Conservation (phyloP, 2,329 filamentous ascomycete species). For the Macrophomina pseudophaseolina region DNA sequence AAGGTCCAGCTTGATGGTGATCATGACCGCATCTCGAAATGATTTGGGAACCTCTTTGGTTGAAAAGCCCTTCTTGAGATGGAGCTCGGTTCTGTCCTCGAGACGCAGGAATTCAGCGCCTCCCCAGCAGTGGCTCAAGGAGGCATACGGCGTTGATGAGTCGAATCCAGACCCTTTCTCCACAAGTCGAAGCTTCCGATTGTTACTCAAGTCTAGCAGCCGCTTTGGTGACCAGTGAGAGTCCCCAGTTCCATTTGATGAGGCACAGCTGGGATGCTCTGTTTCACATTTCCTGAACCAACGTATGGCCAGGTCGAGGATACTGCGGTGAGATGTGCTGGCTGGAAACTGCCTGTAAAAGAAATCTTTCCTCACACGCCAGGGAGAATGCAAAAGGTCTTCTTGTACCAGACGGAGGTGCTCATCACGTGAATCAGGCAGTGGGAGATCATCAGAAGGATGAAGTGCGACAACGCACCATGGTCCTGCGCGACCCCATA, state of each 20-base stretch:
- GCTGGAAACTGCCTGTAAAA: not conserved
- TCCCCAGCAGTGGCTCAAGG: constrained; percentile 20
- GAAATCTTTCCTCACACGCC: not conserved
- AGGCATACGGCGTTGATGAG: not conserved
- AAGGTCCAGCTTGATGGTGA: not conserved
- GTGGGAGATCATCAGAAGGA: not conserved
- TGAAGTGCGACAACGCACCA: not conserved
- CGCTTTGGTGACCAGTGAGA: not conserved
- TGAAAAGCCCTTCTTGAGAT: not conserved
- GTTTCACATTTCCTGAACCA: not conserved
- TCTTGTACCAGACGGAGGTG: not conserved
- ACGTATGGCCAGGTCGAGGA: not conserved
- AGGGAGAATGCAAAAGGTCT: not conserved
- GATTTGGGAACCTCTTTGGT: not conserved
- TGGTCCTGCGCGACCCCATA: not conserved
- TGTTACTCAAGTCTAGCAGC: not conserved
- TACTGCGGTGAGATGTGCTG: not conserved
- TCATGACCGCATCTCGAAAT: not conserved
- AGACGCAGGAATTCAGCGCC: not conserved
- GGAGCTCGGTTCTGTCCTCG: not conserved
- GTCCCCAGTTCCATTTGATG: not conserved
- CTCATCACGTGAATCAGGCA: not conserved
- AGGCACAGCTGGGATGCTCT: not conserved
- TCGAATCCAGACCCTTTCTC: not conserved
- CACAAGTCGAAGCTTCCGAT: not conserved